phyloP scores from a whole-genome alignment of 176 grass and related monocot genomes.

The barley (Hordeum vulgare) region MorexV3_pseudomolecules_assembly NC_058521.1:510450268-510450767 shows the following conservation, averaged over 20 bases:
- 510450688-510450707: neutral
- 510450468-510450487: neutral
- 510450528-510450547: neutral
- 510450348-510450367: neutral
- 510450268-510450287: neutral
- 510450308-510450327: conserved; percentile 29
- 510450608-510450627: conserved; percentile 75
- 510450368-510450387: conserved; percentile 25
- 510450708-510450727: neutral
- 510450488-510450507: neutral
- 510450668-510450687: conserved; percentile 49
- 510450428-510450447: neutral
- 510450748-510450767: neutral
- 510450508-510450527: conserved; percentile 17
- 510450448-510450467: neutral
- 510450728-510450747: neutral
- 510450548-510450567: neutral
- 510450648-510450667: conserved; percentile 79
- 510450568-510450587: conserved; percentile 37
- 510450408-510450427: conserved; percentile 24
- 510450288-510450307: conserved; percentile 7
- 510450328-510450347: conserved; percentile 17
- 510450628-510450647: conserved; percentile 76
- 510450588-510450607: conserved; percentile 77
- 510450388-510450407: neutral